These are phyloP conservation scores for Phalaenopsis hybrid DNA, from an alignment of 116 monocot genomes.

Conservation along the genomic window DNA sequence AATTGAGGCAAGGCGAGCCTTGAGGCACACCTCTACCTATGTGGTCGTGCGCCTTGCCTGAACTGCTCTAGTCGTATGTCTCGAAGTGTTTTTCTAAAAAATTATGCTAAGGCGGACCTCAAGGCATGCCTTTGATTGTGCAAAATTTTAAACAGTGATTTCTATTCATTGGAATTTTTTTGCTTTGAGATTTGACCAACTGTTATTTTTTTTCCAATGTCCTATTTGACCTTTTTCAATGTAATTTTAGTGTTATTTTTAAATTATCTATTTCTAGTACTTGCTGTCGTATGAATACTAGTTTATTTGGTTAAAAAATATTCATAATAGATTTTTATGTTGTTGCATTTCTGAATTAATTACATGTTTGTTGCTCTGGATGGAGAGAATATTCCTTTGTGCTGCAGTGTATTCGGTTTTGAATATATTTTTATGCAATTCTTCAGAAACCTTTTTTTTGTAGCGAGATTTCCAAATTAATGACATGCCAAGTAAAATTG, in stretches of 20 bases:
- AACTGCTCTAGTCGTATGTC: too few species aligned
- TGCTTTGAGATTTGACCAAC: not conserved
- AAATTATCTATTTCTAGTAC: not conserved
- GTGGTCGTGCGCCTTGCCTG: too few species aligned
- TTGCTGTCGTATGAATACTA: not conserved
- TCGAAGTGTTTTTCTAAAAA: too few species aligned
- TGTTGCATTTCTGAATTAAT: not conserved
- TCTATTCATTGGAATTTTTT: not conserved
- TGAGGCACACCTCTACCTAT: too few species aligned
- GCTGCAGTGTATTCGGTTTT: too few species aligned
- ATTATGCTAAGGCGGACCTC: too few species aligned
- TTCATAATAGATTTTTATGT: not conserved
- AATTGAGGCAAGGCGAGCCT: too few species aligned
- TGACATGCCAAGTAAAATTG: too few species aligned
- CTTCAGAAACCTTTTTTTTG: too few species aligned
- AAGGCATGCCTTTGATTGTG: too few species aligned
- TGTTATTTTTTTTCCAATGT: not conserved
- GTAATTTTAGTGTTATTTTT: not conserved
- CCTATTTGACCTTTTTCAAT: not conserved
- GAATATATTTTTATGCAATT: too few species aligned
- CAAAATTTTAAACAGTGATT: not conserved
- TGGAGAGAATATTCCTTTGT: not conserved
- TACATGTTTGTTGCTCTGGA: not conserved
- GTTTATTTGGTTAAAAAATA: not conserved
- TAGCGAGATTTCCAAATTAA: too few species aligned